Conservation (phyloP, 2,329 filamentous ascomycete species). For the Clathrospora elynae region DNA sequence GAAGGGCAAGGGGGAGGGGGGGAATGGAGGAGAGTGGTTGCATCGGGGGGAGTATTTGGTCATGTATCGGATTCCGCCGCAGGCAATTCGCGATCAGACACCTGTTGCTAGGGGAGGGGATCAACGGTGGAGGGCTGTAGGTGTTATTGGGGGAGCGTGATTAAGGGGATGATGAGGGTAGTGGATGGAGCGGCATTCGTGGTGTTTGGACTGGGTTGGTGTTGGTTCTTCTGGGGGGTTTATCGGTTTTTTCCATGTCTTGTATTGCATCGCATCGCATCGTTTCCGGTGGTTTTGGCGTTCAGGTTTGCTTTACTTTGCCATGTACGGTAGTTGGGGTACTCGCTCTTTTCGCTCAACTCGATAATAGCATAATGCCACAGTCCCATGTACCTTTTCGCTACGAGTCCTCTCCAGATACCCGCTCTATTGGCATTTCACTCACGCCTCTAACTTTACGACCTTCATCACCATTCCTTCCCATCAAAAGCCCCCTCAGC, state of each 20-base stretch:
- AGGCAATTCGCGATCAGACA: constrained; percentile 41
- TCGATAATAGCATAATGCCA: too few species aligned
- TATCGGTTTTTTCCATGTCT: neutral
- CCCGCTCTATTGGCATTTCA: too few species aligned
- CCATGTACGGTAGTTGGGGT: too few species aligned
- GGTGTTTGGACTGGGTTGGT: neutral
- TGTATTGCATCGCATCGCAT: too few species aligned
- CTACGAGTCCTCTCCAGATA: too few species aligned
- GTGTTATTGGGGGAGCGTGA: constrained; percentile 23
- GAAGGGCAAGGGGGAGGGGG: constrained; percentile 6
- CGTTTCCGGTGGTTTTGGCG: too few species aligned
- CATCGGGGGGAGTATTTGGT: constrained; percentile 45
- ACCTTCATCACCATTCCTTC: neutral
- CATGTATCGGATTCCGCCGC: constrained; percentile 42
- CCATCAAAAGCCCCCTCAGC: neutral
- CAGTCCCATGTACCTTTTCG: too few species aligned
- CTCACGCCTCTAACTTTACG: too few species aligned
- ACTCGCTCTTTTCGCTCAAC: too few species aligned
- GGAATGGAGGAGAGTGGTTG: constrained; percentile 23
- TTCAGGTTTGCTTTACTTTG: too few species aligned
- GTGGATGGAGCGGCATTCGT: too few species aligned
- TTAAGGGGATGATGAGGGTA: neutral
- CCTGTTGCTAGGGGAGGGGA: constrained; percentile 25
- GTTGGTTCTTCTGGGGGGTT: neutral
- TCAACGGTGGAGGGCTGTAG: constrained; percentile 28